phyloP scores from a whole-genome alignment of 345 rosid genomes.

The Carallia pectinifolia region DNA sequence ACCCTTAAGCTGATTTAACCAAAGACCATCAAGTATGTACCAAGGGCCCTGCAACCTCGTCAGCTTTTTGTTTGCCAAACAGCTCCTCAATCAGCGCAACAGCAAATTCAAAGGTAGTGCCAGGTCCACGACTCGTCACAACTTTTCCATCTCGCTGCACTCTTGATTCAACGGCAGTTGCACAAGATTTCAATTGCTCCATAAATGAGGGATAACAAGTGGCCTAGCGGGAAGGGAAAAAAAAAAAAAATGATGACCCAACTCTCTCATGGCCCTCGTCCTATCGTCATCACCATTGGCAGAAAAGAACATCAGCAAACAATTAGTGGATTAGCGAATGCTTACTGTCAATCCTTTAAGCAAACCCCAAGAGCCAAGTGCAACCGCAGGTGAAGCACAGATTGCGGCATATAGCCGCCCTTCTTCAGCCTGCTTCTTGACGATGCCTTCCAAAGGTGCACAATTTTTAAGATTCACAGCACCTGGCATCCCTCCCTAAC shows the following conservation, averaged over 20 bases:
- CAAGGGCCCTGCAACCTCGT: conserved; percentile 67
- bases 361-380: conserved; percentile 81
- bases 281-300: neutral
- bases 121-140: conserved; percentile 86
- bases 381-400: conserved; percentile 89
- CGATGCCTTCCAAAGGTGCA: conserved; percentile 56
- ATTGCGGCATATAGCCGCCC: conserved; percentile 79
- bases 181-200: conserved; percentile 70
- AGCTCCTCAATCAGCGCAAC: conserved; percentile 65
- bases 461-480: conserved; percentile 71
- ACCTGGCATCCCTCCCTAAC: conserved; percentile 91
- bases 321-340: neutral
- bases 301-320: neutral
- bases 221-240: conserved; percentile 42
- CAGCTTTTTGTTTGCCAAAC: conserved; percentile 76
- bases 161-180: conserved; percentile 72
- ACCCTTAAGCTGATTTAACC: neutral
- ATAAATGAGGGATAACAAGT: conserved; percentile 82
- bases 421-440: conserved; percentile 72
- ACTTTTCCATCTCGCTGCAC: conserved; percentile 74
- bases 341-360: conserved; percentile 78
- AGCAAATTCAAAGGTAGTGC: conserved; percentile 87
- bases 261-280: no score
- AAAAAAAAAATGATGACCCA: neutral
- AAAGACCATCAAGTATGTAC: conserved; percentile 29